Percentiles rank a stretch among this genome's conserved stretches.
These are phyloP conservation scores for Gardenia jasminoides DNA, from an alignment of 257 asterid species.

Conservation along the genomic window DNA sequence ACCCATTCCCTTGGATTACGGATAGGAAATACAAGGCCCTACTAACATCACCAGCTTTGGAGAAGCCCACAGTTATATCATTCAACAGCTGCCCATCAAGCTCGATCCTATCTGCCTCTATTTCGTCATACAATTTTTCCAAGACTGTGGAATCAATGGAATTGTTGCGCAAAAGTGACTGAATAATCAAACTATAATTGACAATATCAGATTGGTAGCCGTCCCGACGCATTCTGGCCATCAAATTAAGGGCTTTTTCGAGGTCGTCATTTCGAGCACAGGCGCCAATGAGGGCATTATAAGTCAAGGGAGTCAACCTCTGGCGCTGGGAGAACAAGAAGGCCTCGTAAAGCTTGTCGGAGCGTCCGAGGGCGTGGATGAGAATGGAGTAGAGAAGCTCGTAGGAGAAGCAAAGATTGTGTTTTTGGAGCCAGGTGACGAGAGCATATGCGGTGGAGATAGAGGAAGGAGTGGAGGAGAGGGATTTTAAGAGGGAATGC, in stretches of 20 bases:
- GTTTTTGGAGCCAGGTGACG: conserved; percentile 82
- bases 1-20: conserved; percentile 73
- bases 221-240: conserved; percentile 80
- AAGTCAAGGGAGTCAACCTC: conserved; percentile 76
- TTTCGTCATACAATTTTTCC: conserved; percentile 64
- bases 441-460: conserved; percentile 61
- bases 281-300: conserved; percentile 92
- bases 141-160: conserved; percentile 51
- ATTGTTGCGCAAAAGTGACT: conserved; percentile 61
- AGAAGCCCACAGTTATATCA: conserved; percentile 72
- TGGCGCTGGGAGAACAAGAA: conserved; percentile 77
- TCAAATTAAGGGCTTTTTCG: conserved; percentile 79
- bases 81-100: conserved; percentile 77
- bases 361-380: conserved; percentile 77
- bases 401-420: conserved; percentile 81
- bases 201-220: conserved; percentile 87
- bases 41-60: conserved; percentile 71
- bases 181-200: conserved; percentile 83
- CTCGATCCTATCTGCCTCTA: conserved; percentile 73
- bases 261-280: conserved; percentile 90
- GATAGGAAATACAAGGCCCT: conserved; percentile 65
- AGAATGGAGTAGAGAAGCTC: conserved; percentile 84
- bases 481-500: conserved; percentile 83
- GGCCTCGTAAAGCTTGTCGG: conserved; percentile 88
- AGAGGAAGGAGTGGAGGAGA: conserved; percentile 59